Evolutionary conservation across 176 grass and related monocot species (phyloP).

Genomic region (Cenchrus americanus): DNA sequence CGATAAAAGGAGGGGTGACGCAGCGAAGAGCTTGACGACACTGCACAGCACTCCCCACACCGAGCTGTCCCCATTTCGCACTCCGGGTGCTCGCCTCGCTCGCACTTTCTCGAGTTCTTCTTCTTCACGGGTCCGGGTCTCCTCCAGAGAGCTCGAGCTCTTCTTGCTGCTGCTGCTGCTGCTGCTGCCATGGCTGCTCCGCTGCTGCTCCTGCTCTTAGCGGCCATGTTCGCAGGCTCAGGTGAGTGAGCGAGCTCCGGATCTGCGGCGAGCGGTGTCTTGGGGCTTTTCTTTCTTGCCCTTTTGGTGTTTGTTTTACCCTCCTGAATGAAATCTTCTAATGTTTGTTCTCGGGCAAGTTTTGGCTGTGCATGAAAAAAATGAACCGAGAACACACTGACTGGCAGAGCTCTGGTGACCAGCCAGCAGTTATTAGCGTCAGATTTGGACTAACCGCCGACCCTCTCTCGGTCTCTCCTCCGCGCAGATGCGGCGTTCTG

Average conservation of each 20-base stretch:
- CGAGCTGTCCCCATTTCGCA: constrained; percentile 1
- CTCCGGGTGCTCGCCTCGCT: neutral
- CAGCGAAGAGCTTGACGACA: constrained; percentile 3
- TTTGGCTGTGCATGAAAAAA: too few species aligned
- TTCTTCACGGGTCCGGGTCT: neutral
- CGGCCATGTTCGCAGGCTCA: constrained; percentile 52
- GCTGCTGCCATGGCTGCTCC: constrained; percentile 47
- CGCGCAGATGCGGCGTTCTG: constrained; percentile 76
- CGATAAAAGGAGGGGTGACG: constrained; percentile 38
- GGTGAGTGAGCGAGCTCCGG: constrained; percentile 48
- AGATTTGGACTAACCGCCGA: neutral
- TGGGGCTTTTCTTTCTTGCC: neutral
- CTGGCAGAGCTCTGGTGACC: too few species aligned
- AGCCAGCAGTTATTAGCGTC: too few species aligned
- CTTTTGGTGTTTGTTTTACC: neutral
- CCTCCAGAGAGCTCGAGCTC: constrained; percentile 9
- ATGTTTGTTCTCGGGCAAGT: too few species aligned
- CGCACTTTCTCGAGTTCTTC: neutral
- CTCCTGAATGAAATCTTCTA: too few species aligned
- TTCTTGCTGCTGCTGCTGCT: too few species aligned
- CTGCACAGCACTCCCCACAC: constrained; percentile 18
- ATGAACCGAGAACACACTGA: too few species aligned
- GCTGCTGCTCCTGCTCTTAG: constrained; percentile 42
- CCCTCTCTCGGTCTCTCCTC: too few species aligned
- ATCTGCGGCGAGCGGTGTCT: neutral